These are phyloP conservation scores for Chlorella sp. DNA, from an alignment of 139 green algal genomes.

Conservation along the genomic window DNA sequence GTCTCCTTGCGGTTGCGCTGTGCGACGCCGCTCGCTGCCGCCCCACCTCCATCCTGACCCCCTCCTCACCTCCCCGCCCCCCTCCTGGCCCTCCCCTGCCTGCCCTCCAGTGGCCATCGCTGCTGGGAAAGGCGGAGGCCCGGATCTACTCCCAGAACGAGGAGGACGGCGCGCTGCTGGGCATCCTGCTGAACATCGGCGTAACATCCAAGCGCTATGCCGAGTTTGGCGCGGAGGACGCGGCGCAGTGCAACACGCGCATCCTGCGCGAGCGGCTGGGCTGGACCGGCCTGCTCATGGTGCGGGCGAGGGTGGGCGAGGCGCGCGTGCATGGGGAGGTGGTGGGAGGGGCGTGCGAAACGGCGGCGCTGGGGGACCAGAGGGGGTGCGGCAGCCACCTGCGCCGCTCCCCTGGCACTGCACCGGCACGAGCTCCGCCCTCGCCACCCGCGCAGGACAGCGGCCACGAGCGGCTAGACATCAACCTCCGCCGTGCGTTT, in stretches of 20 bases:
- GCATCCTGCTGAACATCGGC: not conserved
- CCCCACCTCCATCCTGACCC: not conserved
- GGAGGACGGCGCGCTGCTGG: not conserved
- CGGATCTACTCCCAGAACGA: not conserved
- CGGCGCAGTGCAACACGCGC: constrained; percentile 1
- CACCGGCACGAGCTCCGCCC: too few relatives aligned
- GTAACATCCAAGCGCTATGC: not conserved
- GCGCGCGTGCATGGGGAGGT: too few relatives aligned
- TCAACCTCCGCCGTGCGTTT: too few relatives aligned
- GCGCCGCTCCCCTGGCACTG: too few relatives aligned
- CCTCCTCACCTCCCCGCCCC: not conserved
- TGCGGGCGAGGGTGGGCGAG: too few relatives aligned
- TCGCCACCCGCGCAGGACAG: too few relatives aligned
- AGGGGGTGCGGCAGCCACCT: too few relatives aligned
- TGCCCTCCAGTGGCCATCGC: too few relatives aligned
- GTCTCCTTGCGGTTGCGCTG: not conserved
- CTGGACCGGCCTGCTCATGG: not conserved
- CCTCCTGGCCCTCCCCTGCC: not conserved
- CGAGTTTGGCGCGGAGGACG: not conserved
- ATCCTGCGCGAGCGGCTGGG: not conserved
- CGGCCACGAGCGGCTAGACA: too few relatives aligned
- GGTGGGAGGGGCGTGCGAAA: too few relatives aligned
- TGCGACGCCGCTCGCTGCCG: not conserved
- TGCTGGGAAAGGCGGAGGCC: not conserved
- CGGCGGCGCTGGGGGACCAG: too few relatives aligned